A percentile compares a stretch with the other conserved stretches of the same genome.
phyloP scores from a whole-genome alignment of 73 alveolate species.

The Tetrahymena borealis region DNA sequence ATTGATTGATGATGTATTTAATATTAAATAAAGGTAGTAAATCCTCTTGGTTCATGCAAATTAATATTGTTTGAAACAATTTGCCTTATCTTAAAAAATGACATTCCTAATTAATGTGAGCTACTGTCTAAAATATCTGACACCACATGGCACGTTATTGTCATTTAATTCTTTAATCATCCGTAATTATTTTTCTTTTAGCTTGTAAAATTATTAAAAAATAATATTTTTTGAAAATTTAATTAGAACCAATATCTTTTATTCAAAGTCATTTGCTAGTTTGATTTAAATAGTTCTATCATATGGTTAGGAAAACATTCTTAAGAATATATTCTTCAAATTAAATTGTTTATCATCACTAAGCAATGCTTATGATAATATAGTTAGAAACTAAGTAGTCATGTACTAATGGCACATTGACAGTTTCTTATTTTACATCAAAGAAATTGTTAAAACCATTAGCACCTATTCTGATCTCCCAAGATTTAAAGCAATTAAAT shows the following conservation, averaged over 20 bases:
- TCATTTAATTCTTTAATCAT: neutral
- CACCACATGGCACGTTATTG: neutral
- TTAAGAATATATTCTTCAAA: neutral
- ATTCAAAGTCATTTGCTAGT: neutral
- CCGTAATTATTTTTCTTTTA: neutral
- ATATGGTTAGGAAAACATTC: neutral
- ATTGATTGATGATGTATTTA: neutral
- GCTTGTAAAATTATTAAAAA: too few species aligned
- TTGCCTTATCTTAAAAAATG: neutral
- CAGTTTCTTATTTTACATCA: neutral
- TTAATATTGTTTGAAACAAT: neutral
- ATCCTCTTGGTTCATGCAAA: neutral
- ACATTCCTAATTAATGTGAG: neutral
- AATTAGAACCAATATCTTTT: neutral
- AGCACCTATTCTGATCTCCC: neutral
- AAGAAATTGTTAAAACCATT: neutral
- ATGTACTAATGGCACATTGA: neutral
- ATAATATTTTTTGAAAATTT: neutral
- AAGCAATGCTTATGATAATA: neutral
- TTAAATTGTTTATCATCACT: neutral
- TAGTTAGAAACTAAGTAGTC: neutral
- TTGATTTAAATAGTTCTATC: neutral
- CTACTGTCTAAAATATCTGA: neutral
- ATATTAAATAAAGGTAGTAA: neutral
- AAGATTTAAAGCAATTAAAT: neutral